Percentiles rank a stretch among this genome's conserved stretches.
Conservation (phyloP, 2,329 filamentous ascomycete genomes). For the Calonectria hawksworthii region DNA sequence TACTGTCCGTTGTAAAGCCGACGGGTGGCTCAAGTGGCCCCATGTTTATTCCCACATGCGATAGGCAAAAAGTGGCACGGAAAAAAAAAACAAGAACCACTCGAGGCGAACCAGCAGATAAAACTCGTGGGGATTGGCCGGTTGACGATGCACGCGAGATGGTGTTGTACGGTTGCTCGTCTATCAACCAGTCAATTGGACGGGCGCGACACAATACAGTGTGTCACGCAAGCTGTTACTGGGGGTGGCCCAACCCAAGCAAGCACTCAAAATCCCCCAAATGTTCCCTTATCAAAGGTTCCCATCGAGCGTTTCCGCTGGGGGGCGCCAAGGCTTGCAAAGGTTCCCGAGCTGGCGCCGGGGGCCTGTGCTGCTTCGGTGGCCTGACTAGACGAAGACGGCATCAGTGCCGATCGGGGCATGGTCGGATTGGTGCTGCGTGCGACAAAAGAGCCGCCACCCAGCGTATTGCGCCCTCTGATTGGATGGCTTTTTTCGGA, state of each 20-base stretch:
- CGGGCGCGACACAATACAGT: not conserved
- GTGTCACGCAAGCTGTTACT: not conserved
- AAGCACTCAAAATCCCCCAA: not conserved
- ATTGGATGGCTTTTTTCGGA: not conserved
- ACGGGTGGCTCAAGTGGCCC: not conserved
- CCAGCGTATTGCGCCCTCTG: not conserved
- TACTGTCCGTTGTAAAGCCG: constrained; percentile 4
- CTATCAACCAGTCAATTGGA: not conserved
- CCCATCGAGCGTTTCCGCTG: not conserved
- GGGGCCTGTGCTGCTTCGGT: constrained; percentile 2
- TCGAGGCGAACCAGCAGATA: not conserved
- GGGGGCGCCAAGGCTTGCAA: constrained; percentile 26
- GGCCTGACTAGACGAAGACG: constrained; percentile 30
- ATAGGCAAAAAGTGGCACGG: not conserved
- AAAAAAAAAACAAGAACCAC: no score
- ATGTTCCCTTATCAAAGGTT: constrained; percentile 14
- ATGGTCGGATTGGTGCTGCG: constrained; percentile 3
- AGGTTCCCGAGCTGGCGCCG: constrained; percentile 25
- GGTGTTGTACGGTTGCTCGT: not conserved
- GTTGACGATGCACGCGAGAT: not conserved
- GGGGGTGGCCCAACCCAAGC: not conserved
- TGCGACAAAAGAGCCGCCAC: constrained; percentile 13
- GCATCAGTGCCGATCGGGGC: constrained; percentile 16
- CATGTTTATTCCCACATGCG: not conserved
- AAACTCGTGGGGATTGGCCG: not conserved